phyloP scores from a whole-genome alignment of 164 flowering plant species.

The Protea cynaroides region DNA sequence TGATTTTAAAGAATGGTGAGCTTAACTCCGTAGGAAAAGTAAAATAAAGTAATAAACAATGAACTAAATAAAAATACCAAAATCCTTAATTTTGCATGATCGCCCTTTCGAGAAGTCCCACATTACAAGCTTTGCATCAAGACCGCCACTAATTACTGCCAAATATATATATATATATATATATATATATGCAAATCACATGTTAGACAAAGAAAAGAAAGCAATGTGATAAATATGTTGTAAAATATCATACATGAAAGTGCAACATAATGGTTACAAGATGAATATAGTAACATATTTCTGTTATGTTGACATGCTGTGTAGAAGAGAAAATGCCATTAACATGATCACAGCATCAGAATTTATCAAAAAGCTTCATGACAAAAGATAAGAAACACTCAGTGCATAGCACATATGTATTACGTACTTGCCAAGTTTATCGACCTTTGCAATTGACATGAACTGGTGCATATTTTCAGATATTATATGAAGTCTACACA shows the following conservation, averaged over 20 bases:
- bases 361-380: too few species aligned
- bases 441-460: too few species aligned
- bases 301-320: background rate
- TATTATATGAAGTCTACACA: too few species aligned
- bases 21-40: too few species aligned
- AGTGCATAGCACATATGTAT: too few species aligned
- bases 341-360: too few species aligned
- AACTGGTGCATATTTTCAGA: too few species aligned
- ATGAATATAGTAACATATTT: background rate
- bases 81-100: slow-evolving; percentile 55
- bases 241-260: background rate
- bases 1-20: too few species aligned
- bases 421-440: too few species aligned
- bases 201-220: background rate
- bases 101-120: slow-evolving; percentile 95
- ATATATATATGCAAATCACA: too few species aligned
- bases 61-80: slow-evolving; percentile 36
- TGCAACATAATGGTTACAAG: background rate
- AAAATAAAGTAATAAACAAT: too few species aligned
- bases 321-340: background rate
- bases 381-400: too few species aligned
- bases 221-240: background rate
- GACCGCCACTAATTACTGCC: slow-evolving; percentile 86
- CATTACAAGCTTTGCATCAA: slow-evolving; percentile 82
- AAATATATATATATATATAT: slow-evolving; percentile 10